phyloP scores from a whole-genome alignment of 306 rosid genomes.

The Dryas drummondii region DNA sequence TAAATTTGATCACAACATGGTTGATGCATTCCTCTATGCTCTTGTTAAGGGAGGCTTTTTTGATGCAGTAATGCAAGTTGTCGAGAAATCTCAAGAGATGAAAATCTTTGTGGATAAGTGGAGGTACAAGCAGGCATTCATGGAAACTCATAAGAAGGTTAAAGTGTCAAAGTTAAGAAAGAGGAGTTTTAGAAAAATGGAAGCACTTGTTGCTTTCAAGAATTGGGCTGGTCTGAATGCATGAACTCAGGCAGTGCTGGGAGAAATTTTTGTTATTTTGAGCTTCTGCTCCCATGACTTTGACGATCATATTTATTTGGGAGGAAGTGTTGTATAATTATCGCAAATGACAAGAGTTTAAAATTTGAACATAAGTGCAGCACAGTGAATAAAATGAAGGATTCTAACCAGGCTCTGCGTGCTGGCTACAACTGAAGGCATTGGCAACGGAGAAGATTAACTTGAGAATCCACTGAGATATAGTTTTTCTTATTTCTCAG shows the following conservation, averaged over 20 bases:
- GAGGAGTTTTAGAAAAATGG: conserved; percentile 75
- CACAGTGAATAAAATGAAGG: not conserved
- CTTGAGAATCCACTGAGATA: not conserved
- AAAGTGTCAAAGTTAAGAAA: conserved; percentile 71
- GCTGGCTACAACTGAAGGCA: not conserved
- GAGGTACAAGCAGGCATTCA: conserved; percentile 97
- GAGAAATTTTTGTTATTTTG: conserved; percentile 12
- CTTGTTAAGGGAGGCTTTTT: conserved; percentile 97
- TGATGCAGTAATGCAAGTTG: conserved; percentile 93
- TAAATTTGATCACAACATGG: conserved; percentile 65
- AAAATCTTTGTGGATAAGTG: conserved; percentile 91
- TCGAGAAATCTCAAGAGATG: conserved; percentile 81
- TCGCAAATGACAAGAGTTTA: not conserved
- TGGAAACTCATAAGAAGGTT: conserved; percentile 93
- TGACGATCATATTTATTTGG: not conserved
- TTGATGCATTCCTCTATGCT: conserved; percentile 86
- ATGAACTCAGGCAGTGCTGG: conserved; percentile 29
- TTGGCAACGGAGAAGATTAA: not conserved
- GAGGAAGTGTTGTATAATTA: not conserved
- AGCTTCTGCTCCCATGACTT: conserved; percentile 3
- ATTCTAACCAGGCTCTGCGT: not conserved
- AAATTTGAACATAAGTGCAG: not conserved
- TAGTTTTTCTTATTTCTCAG: not conserved
- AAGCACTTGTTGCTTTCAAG: conserved; percentile 85
- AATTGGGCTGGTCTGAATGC: conserved; percentile 95